Evolutionary conservation across 371 early-diverging fungal genomes (phyloP).

Genomic region (Syncephalastrum sp.): DNA sequence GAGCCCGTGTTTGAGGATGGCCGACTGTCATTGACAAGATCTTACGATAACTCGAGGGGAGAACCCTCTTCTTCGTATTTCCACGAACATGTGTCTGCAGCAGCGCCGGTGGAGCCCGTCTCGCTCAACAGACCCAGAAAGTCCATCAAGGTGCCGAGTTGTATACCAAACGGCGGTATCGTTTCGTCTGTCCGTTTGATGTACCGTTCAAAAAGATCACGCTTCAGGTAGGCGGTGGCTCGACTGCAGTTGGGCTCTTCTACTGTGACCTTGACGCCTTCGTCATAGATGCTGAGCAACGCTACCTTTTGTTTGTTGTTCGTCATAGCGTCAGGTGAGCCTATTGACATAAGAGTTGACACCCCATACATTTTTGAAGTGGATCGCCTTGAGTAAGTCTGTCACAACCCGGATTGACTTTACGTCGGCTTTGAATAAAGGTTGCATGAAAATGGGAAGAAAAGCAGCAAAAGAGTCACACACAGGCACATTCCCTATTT

Average conservation of each 20-base stretch:
- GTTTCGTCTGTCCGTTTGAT: conserved; percentile 10
- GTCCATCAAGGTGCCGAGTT: conserved; percentile 24
- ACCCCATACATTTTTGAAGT: conserved; percentile 2
- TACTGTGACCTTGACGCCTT: conserved; percentile 37
- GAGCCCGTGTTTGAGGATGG: not conserved
- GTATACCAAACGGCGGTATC: conserved; percentile 28
- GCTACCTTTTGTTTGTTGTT: conserved; percentile 14
- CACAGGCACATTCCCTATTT: too few species aligned
- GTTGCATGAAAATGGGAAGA: too few species aligned
- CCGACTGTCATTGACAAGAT: not conserved
- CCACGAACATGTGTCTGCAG: conserved; percentile 28
- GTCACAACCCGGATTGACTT: not conserved
- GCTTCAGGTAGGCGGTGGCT: conserved; percentile 33
- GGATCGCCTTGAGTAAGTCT: conserved; percentile 2
- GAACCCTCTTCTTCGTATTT: conserved; percentile 30
- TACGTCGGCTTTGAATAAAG: too few species aligned
- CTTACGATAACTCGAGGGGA: conserved; percentile 25
- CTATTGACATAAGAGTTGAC: not conserved
- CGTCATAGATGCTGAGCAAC: conserved; percentile 30
- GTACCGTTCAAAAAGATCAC: conserved; percentile 29
- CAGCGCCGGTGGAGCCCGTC: not conserved
- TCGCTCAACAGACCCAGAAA: conserved; percentile 25
- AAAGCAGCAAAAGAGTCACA: too few species aligned
- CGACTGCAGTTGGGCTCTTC: conserved; percentile 29
- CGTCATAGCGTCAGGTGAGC: not conserved